Evolutionary conservation across 176 grass and related monocot species (phyloP).

Genomic region (Pontederia crassipes): DNA sequence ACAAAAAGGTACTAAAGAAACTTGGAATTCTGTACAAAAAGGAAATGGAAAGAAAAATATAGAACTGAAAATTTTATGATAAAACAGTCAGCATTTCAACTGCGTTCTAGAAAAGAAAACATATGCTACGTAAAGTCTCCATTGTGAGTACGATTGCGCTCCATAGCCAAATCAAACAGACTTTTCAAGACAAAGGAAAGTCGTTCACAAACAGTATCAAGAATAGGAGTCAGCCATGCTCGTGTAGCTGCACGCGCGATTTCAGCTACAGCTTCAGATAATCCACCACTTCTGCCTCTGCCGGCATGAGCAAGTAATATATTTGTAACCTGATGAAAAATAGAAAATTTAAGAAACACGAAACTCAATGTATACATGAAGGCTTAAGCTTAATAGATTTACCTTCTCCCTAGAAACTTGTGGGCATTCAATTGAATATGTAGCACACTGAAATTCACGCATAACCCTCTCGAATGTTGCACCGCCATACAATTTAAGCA

Average conservation of each 20-base stretch:
- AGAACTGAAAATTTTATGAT: no score
- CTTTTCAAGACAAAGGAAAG: conserved; percentile 94
- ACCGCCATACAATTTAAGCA: conserved; percentile 82
- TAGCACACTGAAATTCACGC: conserved; percentile 85
- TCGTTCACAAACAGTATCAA: conserved; percentile 79
- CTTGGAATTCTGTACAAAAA: no score
- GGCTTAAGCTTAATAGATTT: not conserved
- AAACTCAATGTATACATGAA: not conserved
- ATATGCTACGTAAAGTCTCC: conserved; percentile 31
- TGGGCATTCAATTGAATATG: conserved; percentile 90
- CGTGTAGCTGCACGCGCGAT: conserved; percentile 79
- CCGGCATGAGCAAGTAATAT: conserved; percentile 97
- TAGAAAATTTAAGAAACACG: conserved; percentile 6
- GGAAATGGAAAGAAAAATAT: no score
- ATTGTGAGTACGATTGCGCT: conserved; percentile 49
- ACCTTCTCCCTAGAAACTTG: conserved; percentile 96
- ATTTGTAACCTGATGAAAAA: conserved; percentile 65
- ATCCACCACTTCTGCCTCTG: conserved; percentile 60
- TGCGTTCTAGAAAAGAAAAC: no score
- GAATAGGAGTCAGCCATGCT: conserved; percentile 84
- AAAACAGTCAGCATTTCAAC: no score
- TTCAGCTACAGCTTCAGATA: conserved; percentile 82
- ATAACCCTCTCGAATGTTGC: conserved; percentile 95
- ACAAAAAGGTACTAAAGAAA: no score
- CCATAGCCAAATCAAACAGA: conserved; percentile 87